Percentiles rank a stretch among this genome's conserved stretches.
Evolutionary conservation across 164 flowering plant genomes (phyloP).

Genomic region (Pachysandra terminalis): DNA sequence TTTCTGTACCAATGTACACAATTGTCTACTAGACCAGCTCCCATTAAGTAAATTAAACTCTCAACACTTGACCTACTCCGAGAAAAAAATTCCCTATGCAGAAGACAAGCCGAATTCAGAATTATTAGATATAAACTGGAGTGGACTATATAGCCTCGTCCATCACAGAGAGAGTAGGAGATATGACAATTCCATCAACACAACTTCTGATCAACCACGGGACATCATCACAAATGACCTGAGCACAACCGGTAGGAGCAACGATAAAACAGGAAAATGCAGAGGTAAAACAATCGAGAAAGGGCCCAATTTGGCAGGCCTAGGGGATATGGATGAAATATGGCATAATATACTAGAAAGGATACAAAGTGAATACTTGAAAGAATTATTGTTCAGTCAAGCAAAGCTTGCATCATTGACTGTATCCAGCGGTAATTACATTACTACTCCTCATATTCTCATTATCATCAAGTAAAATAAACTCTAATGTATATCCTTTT

Average conservation of each 20-base stretch:
- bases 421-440: constrained; percentile 24
- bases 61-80: no score
- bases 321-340: constrained; percentile 27
- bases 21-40: no score
- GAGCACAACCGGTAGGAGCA: constrained; percentile 5
- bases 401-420: constrained; percentile 37
- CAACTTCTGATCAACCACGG: constrained; percentile 5
- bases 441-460: constrained; percentile 11
- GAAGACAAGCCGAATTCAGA: constrained; percentile 5
- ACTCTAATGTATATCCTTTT: not conserved
- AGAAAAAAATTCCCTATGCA: constrained; percentile 1
- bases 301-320: constrained; percentile 14
- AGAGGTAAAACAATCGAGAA: constrained; percentile 8
- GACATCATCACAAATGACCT: constrained; percentile 11
- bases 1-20: no score
- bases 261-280: constrained; percentile 4
- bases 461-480: not conserved
- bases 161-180: constrained; percentile 11
- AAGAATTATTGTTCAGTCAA: constrained; percentile 25
- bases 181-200: constrained; percentile 2
- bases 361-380: constrained; percentile 19
- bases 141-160: constrained; percentile 1
- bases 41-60: not conserved
- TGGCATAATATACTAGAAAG: constrained; percentile 29
- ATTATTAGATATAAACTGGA: not conserved